These are phyloP conservation scores for Pestalotiopsis sp. DNA, from an alignment of 2,329 filamentous ascomycete species.

Conservation along the genomic window DNA sequence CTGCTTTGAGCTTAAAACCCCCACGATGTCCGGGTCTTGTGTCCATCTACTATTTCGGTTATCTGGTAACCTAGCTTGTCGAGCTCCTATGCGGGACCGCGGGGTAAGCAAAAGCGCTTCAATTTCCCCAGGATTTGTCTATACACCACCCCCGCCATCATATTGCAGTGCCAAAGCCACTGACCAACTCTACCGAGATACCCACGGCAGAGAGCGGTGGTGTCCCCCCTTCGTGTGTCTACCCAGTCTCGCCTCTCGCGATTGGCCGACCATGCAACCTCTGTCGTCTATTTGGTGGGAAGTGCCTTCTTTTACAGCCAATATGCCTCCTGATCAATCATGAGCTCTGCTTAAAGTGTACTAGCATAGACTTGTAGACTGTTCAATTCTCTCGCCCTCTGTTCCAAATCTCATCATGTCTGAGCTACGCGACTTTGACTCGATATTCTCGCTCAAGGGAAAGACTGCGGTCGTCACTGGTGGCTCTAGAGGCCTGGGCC, in stretches of 20 bases:
- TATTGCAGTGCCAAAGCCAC: neutral
- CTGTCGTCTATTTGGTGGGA: no score
- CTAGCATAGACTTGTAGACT: no score
- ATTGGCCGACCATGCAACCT: neutral
- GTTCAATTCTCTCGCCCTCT: no score
- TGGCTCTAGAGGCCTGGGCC: slow-evolving; percentile 58
- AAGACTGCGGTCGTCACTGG: slow-evolving; percentile 35
- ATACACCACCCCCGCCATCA: neutral
- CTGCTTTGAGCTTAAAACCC: neutral
- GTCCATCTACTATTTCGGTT: neutral
- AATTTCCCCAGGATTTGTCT: neutral
- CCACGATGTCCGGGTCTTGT: neutral
- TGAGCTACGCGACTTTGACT: slow-evolving; percentile 29
- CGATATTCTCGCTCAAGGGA: slow-evolving; percentile 35
- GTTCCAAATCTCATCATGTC: slow-evolving; percentile 24
- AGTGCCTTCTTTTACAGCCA: no score
- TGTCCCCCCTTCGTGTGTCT: neutral
- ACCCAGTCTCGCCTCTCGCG: neutral
- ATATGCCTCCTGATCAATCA: no score
- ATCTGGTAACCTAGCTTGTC: neutral
- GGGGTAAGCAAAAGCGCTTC: slow-evolving; percentile 7
- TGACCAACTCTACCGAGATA: neutral
- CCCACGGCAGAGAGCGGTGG: slow-evolving; percentile 3
- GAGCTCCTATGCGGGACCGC: neutral
- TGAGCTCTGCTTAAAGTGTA: no score